Percentiles rank a stretch among this genome's conserved stretches.
Conservation (phyloP, 2,329 filamentous ascomycete genomes). For the Tolypocladium capitatum region DNA sequence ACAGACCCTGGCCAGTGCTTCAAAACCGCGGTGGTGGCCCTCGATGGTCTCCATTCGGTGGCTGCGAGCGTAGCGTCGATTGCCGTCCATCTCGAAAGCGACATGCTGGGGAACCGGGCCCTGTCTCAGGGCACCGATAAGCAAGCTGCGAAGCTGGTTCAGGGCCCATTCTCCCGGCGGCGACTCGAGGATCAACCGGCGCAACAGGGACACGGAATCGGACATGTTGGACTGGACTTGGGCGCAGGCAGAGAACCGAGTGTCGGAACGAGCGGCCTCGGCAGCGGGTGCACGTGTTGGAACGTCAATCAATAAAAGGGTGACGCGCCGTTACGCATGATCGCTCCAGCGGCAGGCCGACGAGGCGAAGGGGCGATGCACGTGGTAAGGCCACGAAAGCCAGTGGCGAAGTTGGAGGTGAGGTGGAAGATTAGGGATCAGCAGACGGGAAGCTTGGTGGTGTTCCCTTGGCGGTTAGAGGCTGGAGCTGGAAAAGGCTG, state of each 20-base stretch:
- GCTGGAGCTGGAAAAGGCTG: too few relatives aligned
- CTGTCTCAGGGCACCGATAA: constrained; percentile 80
- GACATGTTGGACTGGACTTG: constrained; percentile 27
- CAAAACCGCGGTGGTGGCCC: constrained; percentile 90
- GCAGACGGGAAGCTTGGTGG: background rate
- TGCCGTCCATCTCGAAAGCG: constrained; percentile 99
- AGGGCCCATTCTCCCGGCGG: constrained; percentile 88
- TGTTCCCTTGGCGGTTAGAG: background rate
- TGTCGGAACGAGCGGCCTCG: background rate
- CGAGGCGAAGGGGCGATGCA: constrained; percentile 2
- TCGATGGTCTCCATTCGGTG: constrained; percentile 94
- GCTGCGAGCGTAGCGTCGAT: constrained; percentile 77
- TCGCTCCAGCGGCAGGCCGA: background rate
- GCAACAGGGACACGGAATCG: constrained; percentile 35
- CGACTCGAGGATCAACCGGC: constrained; percentile 67
- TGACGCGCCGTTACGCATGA: background rate
- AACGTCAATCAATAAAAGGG: background rate
- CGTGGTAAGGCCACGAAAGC: constrained; percentile 8
- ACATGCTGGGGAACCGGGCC: constrained; percentile 89
- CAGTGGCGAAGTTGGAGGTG: constrained; percentile 9
- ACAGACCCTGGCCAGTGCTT: constrained; percentile 65
- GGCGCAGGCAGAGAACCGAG: background rate
- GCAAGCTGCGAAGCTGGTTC: constrained; percentile 62
- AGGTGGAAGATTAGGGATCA: background rate
- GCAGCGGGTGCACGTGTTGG: background rate